phyloP scores from a whole-genome alignment of 164 flowering plant genomes.

The Stephania japonica region DNA sequence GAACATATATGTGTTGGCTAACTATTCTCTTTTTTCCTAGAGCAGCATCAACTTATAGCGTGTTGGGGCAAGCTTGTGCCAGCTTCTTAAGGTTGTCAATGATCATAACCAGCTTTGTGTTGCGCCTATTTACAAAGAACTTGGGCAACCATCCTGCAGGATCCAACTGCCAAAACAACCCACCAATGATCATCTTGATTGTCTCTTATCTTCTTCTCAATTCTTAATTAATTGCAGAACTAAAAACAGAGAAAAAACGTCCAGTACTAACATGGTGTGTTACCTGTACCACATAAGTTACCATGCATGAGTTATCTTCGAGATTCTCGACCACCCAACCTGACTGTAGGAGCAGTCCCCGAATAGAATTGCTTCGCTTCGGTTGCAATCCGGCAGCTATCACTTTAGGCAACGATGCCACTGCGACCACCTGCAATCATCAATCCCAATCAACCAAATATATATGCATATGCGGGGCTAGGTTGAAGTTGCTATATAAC shows the following conservation, averaged over 20 bases:
- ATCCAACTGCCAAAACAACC: conserved; percentile 72
- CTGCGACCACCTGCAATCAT: conserved; percentile 67
- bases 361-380: conserved; percentile 54
- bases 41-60: not conserved
- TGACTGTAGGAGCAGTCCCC: conserved; percentile 75
- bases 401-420: conserved; percentile 86
- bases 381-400: conserved; percentile 86
- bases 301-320: conserved; percentile 67
- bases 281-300: conserved; percentile 88
- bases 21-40: no score
- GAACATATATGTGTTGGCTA: not conserved
- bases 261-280: not conserved
- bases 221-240: not conserved
- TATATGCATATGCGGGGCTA: not conserved
- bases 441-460: not conserved
- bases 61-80: conserved; percentile 33
- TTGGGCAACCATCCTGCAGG: conserved; percentile 96
- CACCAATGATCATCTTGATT: not conserved
- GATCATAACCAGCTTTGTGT: conserved; percentile 81
- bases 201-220: not conserved
- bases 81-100: conserved; percentile 70
- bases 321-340: conserved; percentile 93
- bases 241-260: not conserved
- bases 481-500: no score
- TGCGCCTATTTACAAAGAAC: conserved; percentile 74